Conservation (phyloP, 2,329 filamentous ascomycete genomes). For the Aspergillus texensis region DNA sequence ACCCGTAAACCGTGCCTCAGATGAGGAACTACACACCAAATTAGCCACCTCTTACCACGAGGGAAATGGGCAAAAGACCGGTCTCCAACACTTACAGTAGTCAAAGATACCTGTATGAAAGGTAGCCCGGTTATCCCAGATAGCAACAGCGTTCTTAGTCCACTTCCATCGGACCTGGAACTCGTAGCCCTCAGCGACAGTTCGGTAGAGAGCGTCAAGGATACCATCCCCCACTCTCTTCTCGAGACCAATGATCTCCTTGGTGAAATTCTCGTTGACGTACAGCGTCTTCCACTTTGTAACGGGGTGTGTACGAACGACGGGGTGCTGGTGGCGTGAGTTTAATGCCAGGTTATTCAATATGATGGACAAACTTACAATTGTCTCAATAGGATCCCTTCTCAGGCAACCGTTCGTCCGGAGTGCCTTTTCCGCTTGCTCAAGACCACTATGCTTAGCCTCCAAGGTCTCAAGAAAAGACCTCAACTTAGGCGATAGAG, state of each 20-base stretch:
- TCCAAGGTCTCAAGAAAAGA: neutral
- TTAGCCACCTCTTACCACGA: neutral
- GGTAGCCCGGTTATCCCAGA: conserved; percentile 10
- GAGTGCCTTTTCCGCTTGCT: neutral
- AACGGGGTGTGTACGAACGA: neutral
- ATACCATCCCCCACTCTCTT: conserved; percentile 13
- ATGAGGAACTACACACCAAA: neutral
- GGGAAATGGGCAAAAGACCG: too few species aligned
- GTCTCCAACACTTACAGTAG: conserved; percentile 6
- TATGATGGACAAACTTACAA: neutral
- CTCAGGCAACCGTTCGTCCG: neutral
- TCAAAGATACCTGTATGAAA: conserved; percentile 7
- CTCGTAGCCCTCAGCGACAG: neutral
- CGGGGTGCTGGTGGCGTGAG: neutral
- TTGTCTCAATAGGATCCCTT: neutral
- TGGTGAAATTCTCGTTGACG: conserved; percentile 37
- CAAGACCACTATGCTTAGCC: neutral
- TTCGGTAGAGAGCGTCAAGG: conserved; percentile 1
- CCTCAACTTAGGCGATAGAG: neutral
- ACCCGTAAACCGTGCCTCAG: conserved; percentile 9
- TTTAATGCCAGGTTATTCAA: neutral
- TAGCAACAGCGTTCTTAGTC: conserved; percentile 11
- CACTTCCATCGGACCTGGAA: conserved; percentile 18
- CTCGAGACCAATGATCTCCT: conserved; percentile 16
- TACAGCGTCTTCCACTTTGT: conserved; percentile 39